Conservation (phyloP, 495 filamentous ascomycete species). For the Gamarada debralockiae region DNA sequence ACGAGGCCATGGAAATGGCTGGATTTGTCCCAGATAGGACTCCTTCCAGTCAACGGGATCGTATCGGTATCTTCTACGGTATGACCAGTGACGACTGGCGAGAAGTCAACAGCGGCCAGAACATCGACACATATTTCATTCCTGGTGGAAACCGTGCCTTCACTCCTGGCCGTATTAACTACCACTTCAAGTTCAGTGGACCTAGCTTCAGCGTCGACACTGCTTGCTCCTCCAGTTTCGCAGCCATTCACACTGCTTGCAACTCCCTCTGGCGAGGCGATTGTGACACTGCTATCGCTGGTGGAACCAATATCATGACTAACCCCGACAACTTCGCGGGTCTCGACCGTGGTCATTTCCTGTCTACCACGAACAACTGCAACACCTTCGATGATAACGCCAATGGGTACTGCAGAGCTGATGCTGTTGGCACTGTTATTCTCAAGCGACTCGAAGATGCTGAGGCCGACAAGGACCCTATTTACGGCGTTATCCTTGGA, state of each 20-base stretch:
- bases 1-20: conserved; percentile 88
- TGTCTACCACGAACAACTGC: conserved; percentile 39
- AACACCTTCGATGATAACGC: conserved; percentile 71
- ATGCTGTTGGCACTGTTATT: conserved; percentile 66
- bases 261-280: conserved; percentile 17
- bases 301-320: conserved; percentile 76
- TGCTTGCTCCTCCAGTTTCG: conserved; percentile 50
- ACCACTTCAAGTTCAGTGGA: conserved; percentile 82
- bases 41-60: conserved; percentile 76
- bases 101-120: conserved; percentile 81
- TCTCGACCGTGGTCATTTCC: conserved; percentile 33
- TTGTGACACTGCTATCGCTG: conserved; percentile 40
- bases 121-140: conserved; percentile 90
- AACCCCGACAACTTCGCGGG: conserved; percentile 75
- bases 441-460: conserved; percentile 77
- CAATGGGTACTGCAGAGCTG: conserved; percentile 72
- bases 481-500: conserved; percentile 58
- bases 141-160: conserved; percentile 86
- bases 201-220: conserved; percentile 86
- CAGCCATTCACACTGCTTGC: conserved; percentile 53
- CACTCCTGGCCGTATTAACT: conserved; percentile 79
- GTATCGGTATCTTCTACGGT: conserved; percentile 87
- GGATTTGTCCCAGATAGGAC: conserved; percentile 84
- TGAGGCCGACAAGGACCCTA: conserved; percentile 64
- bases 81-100: conserved; percentile 89